These are phyloP conservation scores for Asparagopsis taxiformis DNA, from an alignment of 31 red algal species.

Conservation along the genomic window DNA sequence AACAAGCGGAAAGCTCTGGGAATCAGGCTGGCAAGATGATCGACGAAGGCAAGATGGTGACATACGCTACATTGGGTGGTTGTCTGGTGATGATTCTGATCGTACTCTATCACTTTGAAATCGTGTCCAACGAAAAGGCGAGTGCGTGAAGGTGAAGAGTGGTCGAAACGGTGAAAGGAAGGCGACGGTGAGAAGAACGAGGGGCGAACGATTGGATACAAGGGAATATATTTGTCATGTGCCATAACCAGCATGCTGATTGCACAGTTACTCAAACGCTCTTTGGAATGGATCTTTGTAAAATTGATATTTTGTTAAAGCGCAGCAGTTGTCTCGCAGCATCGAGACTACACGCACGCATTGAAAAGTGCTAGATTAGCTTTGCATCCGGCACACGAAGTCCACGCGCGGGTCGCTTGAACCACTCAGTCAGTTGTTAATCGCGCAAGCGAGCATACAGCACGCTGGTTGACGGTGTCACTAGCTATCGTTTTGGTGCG, in stretches of 20 bases:
- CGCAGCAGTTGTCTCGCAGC: neutral
- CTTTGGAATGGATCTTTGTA: neutral
- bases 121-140: slow-evolving; percentile 9
- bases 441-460: no score
- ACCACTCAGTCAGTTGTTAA: no score
- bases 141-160: neutral
- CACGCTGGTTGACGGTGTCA: no score
- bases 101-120: slow-evolving; percentile 52
- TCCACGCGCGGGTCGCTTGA: no score
- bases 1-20: no score
- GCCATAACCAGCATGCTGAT: neutral
- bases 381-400: no score
- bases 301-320: neutral
- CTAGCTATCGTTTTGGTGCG: no score
- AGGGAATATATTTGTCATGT: neutral
- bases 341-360: no score
- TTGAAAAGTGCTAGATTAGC: no score
- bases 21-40: no score
- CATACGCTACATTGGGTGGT: slow-evolving; percentile 45
- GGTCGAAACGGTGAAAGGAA: neutral
- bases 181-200: neutral
- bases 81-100: slow-evolving; percentile 44
- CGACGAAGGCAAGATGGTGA: slow-evolving; percentile 47
- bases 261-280: neutral
- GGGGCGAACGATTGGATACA: neutral